Conservation (phyloP, 1,139 yeast species). For the Arxiozyma heterogenica region DNA sequence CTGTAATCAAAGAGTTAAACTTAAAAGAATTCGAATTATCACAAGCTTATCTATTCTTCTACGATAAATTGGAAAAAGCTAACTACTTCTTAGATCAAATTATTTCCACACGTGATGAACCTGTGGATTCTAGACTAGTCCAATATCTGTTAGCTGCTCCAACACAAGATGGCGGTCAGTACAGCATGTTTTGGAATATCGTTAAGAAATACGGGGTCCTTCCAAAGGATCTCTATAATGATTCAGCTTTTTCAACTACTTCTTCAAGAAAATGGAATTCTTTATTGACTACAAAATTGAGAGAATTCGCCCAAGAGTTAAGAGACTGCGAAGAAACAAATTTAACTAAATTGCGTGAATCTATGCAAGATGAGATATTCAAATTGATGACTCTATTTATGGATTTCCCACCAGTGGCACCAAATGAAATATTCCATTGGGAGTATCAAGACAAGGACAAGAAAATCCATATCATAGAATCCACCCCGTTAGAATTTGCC, state of each 20-base stretch:
- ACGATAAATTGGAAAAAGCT: slow-evolving; percentile 67
- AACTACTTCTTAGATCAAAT: slow-evolving; percentile 71
- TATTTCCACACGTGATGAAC: slow-evolving; percentile 53
- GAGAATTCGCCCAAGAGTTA: slow-evolving; percentile 65
- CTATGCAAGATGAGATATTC: slow-evolving; percentile 54
- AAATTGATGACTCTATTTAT: slow-evolving; percentile 55
- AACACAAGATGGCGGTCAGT: slow-evolving; percentile 76
- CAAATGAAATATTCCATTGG: slow-evolving; percentile 59
- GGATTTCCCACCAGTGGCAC: slow-evolving; percentile 67
- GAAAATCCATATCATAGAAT: slow-evolving; percentile 41
- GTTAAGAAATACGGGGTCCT: slow-evolving; percentile 71
- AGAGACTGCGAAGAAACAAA: slow-evolving; percentile 37
- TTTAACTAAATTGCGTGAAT: slow-evolving; percentile 34
- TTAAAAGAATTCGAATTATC: slow-evolving; percentile 66
- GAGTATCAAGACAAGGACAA: slow-evolving; percentile 68
- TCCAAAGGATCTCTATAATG: slow-evolving; percentile 66
- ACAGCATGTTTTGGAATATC: slow-evolving; percentile 69
- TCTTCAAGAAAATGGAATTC: slow-evolving; percentile 49
- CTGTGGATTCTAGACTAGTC: slow-evolving; percentile 58
- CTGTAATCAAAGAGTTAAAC: slow-evolving; percentile 53
- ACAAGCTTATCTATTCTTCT: slow-evolving; percentile 62
- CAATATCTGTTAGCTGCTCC: slow-evolving; percentile 57
- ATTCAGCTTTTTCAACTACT: slow-evolving; percentile 50
- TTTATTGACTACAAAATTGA: slow-evolving; percentile 54
- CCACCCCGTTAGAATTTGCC: slow-evolving; percentile 60